Conservation (phyloP, 331 rosid species). For the Saraca asoca region DNA sequence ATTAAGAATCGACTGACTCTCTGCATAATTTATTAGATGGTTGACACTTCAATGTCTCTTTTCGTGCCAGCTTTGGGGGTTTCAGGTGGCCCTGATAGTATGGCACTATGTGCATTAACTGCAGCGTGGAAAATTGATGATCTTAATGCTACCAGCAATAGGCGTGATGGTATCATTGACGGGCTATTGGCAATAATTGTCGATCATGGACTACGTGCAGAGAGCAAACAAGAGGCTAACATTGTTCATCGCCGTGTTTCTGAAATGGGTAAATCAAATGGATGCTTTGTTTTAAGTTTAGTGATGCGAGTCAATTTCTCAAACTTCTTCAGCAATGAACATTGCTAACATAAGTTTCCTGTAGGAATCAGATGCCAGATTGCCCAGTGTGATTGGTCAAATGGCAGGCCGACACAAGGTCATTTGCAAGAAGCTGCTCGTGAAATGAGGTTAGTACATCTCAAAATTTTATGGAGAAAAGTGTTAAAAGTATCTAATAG, state of each 20-base stretch:
- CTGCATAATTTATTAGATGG: slow-evolving; percentile 15
- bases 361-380: slow-evolving; percentile 80
- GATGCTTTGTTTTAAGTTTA: slow-evolving; percentile 26
- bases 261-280: slow-evolving; percentile 56
- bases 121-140: slow-evolving; percentile 74
- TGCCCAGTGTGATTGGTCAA: slow-evolving; percentile 71
- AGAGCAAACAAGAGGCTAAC: slow-evolving; percentile 82
- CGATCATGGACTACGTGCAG: slow-evolving; percentile 88
- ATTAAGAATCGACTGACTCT: not conserved
- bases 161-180: slow-evolving; percentile 51
- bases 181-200: slow-evolving; percentile 80
- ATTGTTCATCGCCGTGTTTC: slow-evolving; percentile 63
- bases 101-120: slow-evolving; percentile 76
- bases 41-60: slow-evolving; percentile 28
- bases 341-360: slow-evolving; percentile 34
- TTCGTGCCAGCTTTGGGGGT: slow-evolving; percentile 76
- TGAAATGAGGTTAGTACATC: slow-evolving; percentile 66
- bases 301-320: slow-evolving; percentile 13
- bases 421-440: slow-evolving; percentile 97
- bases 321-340: slow-evolving; percentile 12
- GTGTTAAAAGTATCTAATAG: not conserved
- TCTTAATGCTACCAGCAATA: slow-evolving; percentile 40
- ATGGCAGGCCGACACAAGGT: slow-evolving; percentile 83
- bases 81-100: slow-evolving; percentile 96
- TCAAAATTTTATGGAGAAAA: not conserved